Evolutionary conservation across 805 yeast genomes (phyloP).

Genomic region (Candida peoriensis): DNA sequence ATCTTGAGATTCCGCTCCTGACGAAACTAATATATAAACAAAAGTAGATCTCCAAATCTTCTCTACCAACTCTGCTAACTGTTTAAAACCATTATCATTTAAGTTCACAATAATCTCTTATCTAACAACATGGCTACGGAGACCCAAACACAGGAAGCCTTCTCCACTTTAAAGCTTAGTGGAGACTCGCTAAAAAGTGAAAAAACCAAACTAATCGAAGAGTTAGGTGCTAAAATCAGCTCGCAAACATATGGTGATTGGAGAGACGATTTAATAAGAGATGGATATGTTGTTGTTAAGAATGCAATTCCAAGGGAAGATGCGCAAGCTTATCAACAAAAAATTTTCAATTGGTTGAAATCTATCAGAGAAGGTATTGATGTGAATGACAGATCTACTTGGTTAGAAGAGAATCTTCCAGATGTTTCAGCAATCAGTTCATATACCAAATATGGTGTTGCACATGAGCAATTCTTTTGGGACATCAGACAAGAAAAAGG

Average conservation of each 20-base stretch:
- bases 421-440: conserved; percentile 15
- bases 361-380: conserved; percentile 21
- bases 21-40: no score
- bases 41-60: no score
- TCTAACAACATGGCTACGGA: not conserved
- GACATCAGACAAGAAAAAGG: conserved; percentile 28
- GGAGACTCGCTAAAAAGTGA: conserved; percentile 13
- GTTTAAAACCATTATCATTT: no score
- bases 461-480: conserved; percentile 32
- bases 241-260: conserved; percentile 20
- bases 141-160: not conserved
- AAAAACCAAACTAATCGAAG: conserved; percentile 13
- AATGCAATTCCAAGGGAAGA: conserved; percentile 23
- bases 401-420: conserved; percentile 27
- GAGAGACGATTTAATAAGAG: conserved; percentile 25
- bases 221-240: conserved; percentile 6
- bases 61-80: no score
- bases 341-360: conserved; percentile 22
- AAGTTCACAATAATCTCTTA: no score
- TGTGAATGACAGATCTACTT: conserved; percentile 23
- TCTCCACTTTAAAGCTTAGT: conserved; percentile 4
- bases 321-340: conserved; percentile 21
- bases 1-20: no score
- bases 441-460: conserved; percentile 17
- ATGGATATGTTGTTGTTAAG: conserved; percentile 31